Evolutionary conservation across 176 grass and related monocot species (phyloP).

Genomic region (Oryza nivara): DNA sequence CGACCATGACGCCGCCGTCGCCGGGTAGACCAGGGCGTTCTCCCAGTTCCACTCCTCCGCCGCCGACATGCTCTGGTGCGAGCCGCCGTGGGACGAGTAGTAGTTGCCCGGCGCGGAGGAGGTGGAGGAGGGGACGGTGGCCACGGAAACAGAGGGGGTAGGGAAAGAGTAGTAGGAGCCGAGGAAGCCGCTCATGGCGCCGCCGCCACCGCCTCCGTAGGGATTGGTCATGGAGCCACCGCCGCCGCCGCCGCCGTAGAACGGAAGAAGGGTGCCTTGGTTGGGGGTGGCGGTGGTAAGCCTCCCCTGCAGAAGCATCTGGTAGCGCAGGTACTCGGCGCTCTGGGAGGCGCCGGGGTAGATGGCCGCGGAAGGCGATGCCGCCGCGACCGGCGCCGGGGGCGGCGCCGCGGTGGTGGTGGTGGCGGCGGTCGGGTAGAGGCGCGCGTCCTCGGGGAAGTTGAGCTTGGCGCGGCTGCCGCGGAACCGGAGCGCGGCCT

Average conservation of each 20-base stretch:
- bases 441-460: conserved; percentile 89
- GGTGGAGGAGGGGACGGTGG: conserved; percentile 43
- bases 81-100: conserved; percentile 39
- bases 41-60: conserved; percentile 51
- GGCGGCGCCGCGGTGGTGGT: neutral
- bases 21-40: conserved; percentile 30
- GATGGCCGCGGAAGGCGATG: conserved; percentile 4
- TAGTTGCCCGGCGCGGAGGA: conserved; percentile 48
- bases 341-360: conserved; percentile 11
- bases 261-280: conserved; percentile 47
- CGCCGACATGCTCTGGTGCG: conserved; percentile 35
- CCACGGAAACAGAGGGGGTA: conserved; percentile 53
- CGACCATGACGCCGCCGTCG: conserved; percentile 32
- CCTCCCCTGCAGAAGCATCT: conserved; percentile 51
- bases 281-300: neutral
- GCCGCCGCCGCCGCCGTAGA: conserved; percentile 21
- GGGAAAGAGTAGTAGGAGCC: conserved; percentile 60
- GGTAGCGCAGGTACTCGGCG: conserved; percentile 48
- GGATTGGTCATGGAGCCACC: conserved; percentile 1
- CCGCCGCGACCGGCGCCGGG: neutral
- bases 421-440: conserved; percentile 39
- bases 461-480: conserved; percentile 96
- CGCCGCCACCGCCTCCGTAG: neutral
- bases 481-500: conserved; percentile 89
- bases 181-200: conserved; percentile 23